Base-by-base conservation (phyloP, 495 filamentous ascomycete species). In the Pyrenula aspistea region DNA sequence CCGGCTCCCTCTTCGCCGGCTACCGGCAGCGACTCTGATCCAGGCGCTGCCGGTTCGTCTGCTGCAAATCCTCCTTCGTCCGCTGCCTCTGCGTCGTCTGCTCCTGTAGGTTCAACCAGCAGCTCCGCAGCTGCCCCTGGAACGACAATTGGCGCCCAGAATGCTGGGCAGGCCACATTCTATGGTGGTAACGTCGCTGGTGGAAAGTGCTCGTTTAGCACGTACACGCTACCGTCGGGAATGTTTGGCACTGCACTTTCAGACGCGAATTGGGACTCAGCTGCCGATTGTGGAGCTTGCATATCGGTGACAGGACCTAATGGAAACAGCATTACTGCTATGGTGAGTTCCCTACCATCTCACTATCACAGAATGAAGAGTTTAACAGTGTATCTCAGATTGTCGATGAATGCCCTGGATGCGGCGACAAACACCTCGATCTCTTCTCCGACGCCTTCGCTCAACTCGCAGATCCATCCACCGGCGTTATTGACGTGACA, bases 371-470 rank as follows among this genome's bases (percentile, higher is more conserved):
- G 31, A 8, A 49, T 25, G 22, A 36, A 21, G 23, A 42, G 42
- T 55, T 23, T 47, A 53, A 60, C 21, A 50, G 54, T 22, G 0
- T 53, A 3, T 1, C 22, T 42, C 51, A 82, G 78, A 71, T 84
- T 62, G 80, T 83, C 24, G 81, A 84, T 63, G 58, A 82, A 68
- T 84, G 81, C 63, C 80, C 81, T 51, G 73, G 71, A 55, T 84
- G 81, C 58, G 71, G 69, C 20, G 56, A 62, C 24, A 76, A 77
- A 68, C 77, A 82, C 63, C 75, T 84, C 48, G 81, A 84, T 60
- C 78, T 83, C 60, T 84, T 82, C 72, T 63, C 76, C 12, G 55
- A 72, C 47, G 80, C 80, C 57, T 84, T 83, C 68, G 48, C 68
- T 53, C 61, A 68, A 3, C 74, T 82, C 56, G 66, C 72, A 51